A percentile compares a stretch with the other conserved stretches of the same genome.
Evolutionary conservation across 192 early-diverging fungal species (phyloP).

Genomic region (Umbelopsis sp.): DNA sequence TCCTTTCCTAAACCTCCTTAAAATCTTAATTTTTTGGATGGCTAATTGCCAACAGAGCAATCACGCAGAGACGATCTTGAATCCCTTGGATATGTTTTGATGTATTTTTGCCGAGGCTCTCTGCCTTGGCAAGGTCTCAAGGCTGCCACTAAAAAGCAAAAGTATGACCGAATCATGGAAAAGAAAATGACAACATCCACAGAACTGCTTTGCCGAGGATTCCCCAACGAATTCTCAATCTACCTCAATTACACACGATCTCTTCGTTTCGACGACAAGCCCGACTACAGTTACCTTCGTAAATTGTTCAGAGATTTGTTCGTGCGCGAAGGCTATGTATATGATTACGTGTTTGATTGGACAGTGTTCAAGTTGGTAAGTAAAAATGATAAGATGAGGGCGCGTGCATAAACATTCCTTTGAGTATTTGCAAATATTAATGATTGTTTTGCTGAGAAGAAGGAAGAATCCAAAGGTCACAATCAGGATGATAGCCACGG

Average conservation of each 20-base stretch:
- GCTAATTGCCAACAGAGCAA: slow-evolving; percentile 62
- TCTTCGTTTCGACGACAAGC: slow-evolving; percentile 89
- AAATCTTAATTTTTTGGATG: neutral
- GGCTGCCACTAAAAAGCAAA: slow-evolving; percentile 89
- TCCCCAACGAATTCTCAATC: slow-evolving; percentile 84
- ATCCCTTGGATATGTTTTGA: slow-evolving; percentile 85
- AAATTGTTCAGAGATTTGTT: slow-evolving; percentile 86
- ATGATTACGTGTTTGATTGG: slow-evolving; percentile 93
- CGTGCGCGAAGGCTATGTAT: slow-evolving; percentile 79
- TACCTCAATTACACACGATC: slow-evolving; percentile 87
- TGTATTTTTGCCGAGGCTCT: slow-evolving; percentile 90
- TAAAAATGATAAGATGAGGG: neutral
- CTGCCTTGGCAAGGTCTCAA: slow-evolving; percentile 94
- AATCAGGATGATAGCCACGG: neutral
- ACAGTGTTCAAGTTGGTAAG: slow-evolving; percentile 70
- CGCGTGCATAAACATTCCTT: no score
- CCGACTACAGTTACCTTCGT: slow-evolving; percentile 88
- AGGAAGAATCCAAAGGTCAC: slow-evolving; percentile 17
- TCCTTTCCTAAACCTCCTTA: neutral
- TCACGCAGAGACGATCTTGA: slow-evolving; percentile 91
- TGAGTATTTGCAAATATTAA: no score
- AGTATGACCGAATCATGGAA: slow-evolving; percentile 94
- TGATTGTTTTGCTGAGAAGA: neutral
- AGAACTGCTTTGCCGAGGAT: slow-evolving; percentile 80
- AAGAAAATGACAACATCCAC: slow-evolving; percentile 89